phyloP scores from a whole-genome alignment of 108 stramenopile genomes.

The Nitzschia sp. region DNA sequence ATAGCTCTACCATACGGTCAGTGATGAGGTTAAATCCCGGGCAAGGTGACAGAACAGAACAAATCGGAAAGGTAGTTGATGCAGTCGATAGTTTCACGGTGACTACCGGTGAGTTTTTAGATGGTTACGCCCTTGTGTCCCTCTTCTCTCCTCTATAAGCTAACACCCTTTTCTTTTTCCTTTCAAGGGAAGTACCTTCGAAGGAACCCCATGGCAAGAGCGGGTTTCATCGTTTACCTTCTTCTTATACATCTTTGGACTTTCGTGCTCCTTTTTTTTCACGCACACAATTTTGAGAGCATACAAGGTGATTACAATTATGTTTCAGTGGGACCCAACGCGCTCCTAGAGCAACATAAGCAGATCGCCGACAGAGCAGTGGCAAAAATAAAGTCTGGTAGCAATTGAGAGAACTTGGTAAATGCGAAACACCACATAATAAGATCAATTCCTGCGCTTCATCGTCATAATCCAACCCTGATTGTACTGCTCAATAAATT shows the following conservation, averaged over 20 bases:
- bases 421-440: not conserved
- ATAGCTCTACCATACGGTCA: conserved; percentile 63
- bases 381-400: not conserved
- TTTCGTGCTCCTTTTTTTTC: conserved; percentile 78
- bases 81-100: conserved; percentile 67
- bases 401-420: no score
- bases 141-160: conserved; percentile 33
- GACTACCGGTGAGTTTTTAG: no score
- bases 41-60: conserved; percentile 64
- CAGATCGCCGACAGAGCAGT: not conserved
- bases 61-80: conserved; percentile 66
- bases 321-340: conserved; percentile 38
- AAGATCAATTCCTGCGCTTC: conserved; percentile 1
- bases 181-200: conserved; percentile 76
- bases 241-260: conserved; percentile 79
- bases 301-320: conserved; percentile 30
- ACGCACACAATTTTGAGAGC: conserved; percentile 78
- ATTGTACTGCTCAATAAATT: conserved; percentile 28
- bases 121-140: not conserved
- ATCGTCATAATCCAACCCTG: conserved; percentile 22
- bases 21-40: conserved; percentile 65
- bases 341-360: conserved; percentile 36
- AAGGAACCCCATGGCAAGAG: conserved; percentile 68
- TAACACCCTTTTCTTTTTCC: no score
- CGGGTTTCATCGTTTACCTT: conserved; percentile 74